Base-by-base conservation (phyloP, 169 alveolate genomes). In the Plasmodium gallinaceum region DNA sequence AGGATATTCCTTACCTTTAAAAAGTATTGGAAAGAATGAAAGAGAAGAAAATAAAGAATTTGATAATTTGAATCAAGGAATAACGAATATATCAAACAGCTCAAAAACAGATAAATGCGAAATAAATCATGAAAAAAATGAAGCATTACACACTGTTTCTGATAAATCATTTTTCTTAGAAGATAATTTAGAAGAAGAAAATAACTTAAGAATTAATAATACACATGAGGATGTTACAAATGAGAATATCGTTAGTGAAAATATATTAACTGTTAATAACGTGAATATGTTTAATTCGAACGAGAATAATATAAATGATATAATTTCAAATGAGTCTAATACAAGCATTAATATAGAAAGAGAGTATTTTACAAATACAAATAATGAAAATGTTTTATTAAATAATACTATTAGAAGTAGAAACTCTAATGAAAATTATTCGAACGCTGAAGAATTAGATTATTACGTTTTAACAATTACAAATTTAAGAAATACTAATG, bases 401-500 rank as follows among this genome's bases (percentile, higher is more conserved):
- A 69, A 43, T 69, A 60, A 69, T 60, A 48, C 58, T 42, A 4
- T 5, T 16, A 43, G 18, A 46, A 24, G 7, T 39, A 18, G 8
- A 9, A 58, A 42, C n/a, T 6, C 20, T 46, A 61, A 10, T 37
- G 37, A 45, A 22, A 52, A 32, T 26, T 51, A 72, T 54, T 78
- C 89, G 0, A 78, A 78, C 22, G 37, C 20, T 24, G 89, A 78
- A 43, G 89, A 78, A 43, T 48, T 65, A 66, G 68, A 78, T 45
- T 78, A 78, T 14, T 78, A 78, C 42, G 89, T 66, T 10, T 64
- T 78, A 48, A 78, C 89, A 20, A 78, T 78, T 20, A 24, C 70
- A 37, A 62, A 60, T 32, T 12, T 74, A 58, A 73, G 86, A 57
- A 73, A 54, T 45, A 58, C 48, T 43, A 62, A 74, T 58, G 46